Evolutionary conservation across 2,329 filamentous ascomycete genomes (phyloP).

Genomic region (Zasmidium cellare): DNA sequence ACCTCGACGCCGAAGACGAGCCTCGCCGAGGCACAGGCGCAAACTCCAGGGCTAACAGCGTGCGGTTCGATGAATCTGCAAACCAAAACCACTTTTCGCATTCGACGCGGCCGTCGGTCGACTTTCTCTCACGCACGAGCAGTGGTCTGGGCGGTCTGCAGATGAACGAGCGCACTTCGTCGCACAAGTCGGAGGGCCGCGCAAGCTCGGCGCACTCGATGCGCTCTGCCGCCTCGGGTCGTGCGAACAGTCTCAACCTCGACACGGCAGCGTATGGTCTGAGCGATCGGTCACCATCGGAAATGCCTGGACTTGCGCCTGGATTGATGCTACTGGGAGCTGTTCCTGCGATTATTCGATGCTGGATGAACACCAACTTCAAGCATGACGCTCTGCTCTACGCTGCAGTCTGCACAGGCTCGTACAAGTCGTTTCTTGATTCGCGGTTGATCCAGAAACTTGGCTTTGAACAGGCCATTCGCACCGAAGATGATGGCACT

Average conservation of each 20-base stretch:
- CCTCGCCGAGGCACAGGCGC: constrained; percentile 71
- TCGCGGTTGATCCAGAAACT: constrained; percentile 72
- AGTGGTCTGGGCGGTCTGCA: constrained; percentile 70
- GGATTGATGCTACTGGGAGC: constrained; percentile 83
- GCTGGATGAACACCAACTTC: constrained; percentile 89
- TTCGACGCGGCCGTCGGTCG: constrained; percentile 76
- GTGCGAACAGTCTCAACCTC: constrained; percentile 84
- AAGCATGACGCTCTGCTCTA: constrained; percentile 87
- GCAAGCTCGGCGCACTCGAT: constrained; percentile 85
- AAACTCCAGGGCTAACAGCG: constrained; percentile 91
- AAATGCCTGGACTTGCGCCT: constrained; percentile 74
- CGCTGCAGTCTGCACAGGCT: constrained; percentile 88
- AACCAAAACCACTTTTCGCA: constrained; percentile 89
- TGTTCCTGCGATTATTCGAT: constrained; percentile 90
- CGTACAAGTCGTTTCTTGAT: constrained; percentile 82
- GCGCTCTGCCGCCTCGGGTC: constrained; percentile 72
- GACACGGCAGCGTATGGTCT: constrained; percentile 70
- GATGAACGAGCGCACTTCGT: constrained; percentile 87
- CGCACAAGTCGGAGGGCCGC: constrained; percentile 92
- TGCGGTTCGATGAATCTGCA: constrained; percentile 94
- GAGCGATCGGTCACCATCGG: constrained; percentile 59
- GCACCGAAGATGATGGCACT: constrained; percentile 52
- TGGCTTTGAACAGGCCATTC: constrained; percentile 61
- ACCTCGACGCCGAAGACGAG: constrained; percentile 84
- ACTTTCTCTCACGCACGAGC: constrained; percentile 72